Evolutionary conservation across 2,329 filamentous ascomycete genomes (phyloP).

Genomic region (Ophiosphaerella korrae): DNA sequence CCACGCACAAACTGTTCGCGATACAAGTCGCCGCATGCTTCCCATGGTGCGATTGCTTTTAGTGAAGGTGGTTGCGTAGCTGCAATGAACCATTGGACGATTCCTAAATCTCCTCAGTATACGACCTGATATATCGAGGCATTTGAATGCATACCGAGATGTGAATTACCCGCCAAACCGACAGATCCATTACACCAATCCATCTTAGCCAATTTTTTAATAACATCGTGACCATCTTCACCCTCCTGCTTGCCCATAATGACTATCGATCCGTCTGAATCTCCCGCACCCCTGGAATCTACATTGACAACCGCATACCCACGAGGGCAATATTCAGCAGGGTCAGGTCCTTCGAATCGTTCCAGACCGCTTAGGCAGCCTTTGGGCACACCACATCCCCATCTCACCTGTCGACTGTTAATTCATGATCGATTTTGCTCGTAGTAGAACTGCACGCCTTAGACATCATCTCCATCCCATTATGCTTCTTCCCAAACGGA

Average conservation of each 20-base stretch:
- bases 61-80: constrained; percentile 49
- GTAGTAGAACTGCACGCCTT: neutral
- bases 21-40: constrained; percentile 45
- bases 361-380: constrained; percentile 29
- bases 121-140: neutral
- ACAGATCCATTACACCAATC: constrained; percentile 53
- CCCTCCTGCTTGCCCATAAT: constrained; percentile 35
- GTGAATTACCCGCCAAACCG: constrained; percentile 48
- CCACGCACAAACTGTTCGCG: constrained; percentile 19
- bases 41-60: constrained; percentile 54
- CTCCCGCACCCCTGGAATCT: constrained; percentile 31
- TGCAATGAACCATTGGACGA: constrained; percentile 45
- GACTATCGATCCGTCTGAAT: constrained; percentile 37
- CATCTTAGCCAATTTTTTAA: constrained; percentile 49
- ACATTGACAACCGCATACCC: constrained; percentile 41
- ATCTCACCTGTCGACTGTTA: no score
- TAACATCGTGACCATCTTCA: constrained; percentile 53
- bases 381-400: constrained; percentile 4
- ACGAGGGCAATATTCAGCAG: constrained; percentile 37
- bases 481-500: constrained; percentile 49
- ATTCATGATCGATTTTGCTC: no score
- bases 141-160: constrained; percentile 40
- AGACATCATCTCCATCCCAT: constrained; percentile 10
- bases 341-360: constrained; percentile 52
- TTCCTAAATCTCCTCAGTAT: neutral